Evolutionary conservation across 352 stramenopile species (phyloP), one percentile per base, ranked within the genome.

Genomic region (Phytophthora uliginosa): DNA sequence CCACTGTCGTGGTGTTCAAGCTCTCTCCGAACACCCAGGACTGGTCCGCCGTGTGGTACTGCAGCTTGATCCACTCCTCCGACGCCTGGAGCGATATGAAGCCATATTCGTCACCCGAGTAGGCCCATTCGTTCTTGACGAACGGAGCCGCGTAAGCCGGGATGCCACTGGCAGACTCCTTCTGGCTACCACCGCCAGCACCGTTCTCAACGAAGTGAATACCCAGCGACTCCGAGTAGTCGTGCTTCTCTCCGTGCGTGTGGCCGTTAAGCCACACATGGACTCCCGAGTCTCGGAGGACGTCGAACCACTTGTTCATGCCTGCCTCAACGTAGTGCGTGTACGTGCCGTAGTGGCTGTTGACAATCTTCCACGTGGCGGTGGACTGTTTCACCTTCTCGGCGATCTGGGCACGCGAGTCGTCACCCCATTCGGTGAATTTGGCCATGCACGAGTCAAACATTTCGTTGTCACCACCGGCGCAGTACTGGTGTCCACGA

Each of bases 241-340:
- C 66, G 53, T 74, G 66, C 33, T 74, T 74, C 18, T 71, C 66
- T 22, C 51, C 66, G 33, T 73, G 68, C 0, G 68, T 75, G 68
- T 75, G 68, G 55, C 68, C 68, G 31, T 71, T 66, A 0, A 75
- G 12, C 38, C 58, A 75, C 9, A 61, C 42, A 20, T 66, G 34
- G 9, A 66, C 42, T 13, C 68, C 68, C 7, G 55, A 71, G 50
- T 38, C 31, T 20, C 31, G 48, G 1, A 75, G 53, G 15, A 42
- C 28, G 18, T 75, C 56, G 15, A 75, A 71, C 68, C 68, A 75
- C 18, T 75, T 71, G 3, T 66, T 75, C 68, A 75, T 75, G 10
- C 55, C 55, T 20, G 34, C n/a, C 38, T 66, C 55, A 7, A 38
- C 50, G 50, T 75, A 75, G 62, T 75, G 68, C 34, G 62, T 56